Evolutionary conservation across 345 rosid genomes (phyloP).

Genomic region (Fremontodendron californicum): DNA sequence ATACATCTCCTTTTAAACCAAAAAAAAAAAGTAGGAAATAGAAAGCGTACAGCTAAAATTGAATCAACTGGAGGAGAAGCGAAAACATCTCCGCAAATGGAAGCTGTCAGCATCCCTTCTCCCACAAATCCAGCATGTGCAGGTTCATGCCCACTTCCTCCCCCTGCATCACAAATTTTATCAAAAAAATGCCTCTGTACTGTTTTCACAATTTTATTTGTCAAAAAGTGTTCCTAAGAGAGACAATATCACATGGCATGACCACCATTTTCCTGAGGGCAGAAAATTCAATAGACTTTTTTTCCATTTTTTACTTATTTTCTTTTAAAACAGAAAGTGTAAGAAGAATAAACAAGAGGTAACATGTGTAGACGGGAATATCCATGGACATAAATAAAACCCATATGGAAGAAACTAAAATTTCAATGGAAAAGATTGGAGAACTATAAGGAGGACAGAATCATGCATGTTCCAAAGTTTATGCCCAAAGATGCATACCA

Average conservation of each 20-base stretch:
- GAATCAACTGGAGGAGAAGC: slow-evolving; percentile 90
- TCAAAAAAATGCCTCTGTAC: neutral
- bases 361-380: neutral
- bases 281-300: neutral
- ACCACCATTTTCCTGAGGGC: neutral
- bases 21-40: neutral
- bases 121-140: slow-evolving; percentile 97
- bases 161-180: slow-evolving; percentile 45
- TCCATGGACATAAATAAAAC: neutral
- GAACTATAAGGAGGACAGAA: neutral
- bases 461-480: neutral
- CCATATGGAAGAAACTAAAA: neutral
- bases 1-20: neutral
- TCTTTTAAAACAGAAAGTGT: neutral
- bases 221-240: neutral
- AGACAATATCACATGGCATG: neutral
- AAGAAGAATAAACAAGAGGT: neutral
- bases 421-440: neutral
- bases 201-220: neutral
- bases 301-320: too few species aligned
- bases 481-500: neutral
- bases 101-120: slow-evolving; percentile 97
- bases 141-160: slow-evolving; percentile 99
- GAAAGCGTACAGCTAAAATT: slow-evolving; percentile 71
- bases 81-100: slow-evolving; percentile 91